Conservation (phyloP, 345 rosid genomes). For the Lagerstroemia speciosa region DNA sequence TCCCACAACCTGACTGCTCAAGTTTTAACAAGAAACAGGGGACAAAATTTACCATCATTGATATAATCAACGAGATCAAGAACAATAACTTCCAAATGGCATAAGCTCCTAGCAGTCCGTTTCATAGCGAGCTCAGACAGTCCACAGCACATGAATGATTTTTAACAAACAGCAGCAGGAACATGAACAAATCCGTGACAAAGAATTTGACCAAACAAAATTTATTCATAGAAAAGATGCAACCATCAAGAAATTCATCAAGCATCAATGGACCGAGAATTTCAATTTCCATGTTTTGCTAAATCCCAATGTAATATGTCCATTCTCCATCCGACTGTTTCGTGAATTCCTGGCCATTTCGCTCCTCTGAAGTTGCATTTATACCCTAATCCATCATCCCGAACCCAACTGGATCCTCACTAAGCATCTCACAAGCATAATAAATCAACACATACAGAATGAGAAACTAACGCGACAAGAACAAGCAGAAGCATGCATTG, state of each 20-base stretch:
- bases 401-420: neutral
- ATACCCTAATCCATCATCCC: neutral
- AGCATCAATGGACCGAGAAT: neutral
- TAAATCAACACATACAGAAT: neutral
- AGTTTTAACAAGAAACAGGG: conserved; percentile 11
- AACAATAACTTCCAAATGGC: neutral
- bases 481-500: neutral
- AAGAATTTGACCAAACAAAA: neutral
- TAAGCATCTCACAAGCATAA: neutral
- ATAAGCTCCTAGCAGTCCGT: neutral
- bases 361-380: neutral
- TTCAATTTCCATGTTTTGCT: neutral
- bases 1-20: conserved; percentile 66
- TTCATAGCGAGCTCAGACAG: neutral
- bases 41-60: neutral
- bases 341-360: neutral
- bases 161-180: neutral
- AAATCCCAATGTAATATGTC: neutral
- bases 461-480: neutral
- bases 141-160: neutral
- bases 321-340: neutral
- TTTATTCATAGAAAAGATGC: too few relatives aligned
- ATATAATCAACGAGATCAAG: neutral
- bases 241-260: neutral
- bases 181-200: neutral